phyloP scores from a whole-genome alignment of 2,329 filamentous ascomycete species.

The Fusarium sp. region DNA sequence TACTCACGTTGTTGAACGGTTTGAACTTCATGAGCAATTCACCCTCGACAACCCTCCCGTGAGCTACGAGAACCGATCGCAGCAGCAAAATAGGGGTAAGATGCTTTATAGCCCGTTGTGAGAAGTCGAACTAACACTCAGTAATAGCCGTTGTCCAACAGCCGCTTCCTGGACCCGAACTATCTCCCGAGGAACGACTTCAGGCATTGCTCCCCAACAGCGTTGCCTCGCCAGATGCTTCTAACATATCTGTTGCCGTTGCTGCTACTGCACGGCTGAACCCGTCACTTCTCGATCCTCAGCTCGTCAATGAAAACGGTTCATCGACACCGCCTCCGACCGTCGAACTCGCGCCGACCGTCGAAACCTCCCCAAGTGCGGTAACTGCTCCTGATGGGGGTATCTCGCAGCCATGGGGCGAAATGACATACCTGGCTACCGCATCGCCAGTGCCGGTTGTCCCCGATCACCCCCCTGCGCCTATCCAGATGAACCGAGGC shows the following conservation, averaged over 20 bases:
- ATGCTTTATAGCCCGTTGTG: neutral
- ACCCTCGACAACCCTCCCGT: slow-evolving; percentile 67
- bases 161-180: slow-evolving; percentile 47
- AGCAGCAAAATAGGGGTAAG: slow-evolving; percentile 45
- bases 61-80: slow-evolving; percentile 57
- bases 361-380: slow-evolving; percentile 39
- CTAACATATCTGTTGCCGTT: slow-evolving; percentile 67
- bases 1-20: slow-evolving; percentile 50
- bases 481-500: slow-evolving; percentile 55
- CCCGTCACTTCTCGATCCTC: slow-evolving; percentile 66
- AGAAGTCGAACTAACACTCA: slow-evolving; percentile 18
- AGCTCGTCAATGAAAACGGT: slow-evolving; percentile 52
- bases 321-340: slow-evolving; percentile 47
- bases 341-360: slow-evolving; percentile 35
- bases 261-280: slow-evolving; percentile 68
- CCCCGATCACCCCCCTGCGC: slow-evolving; percentile 47
- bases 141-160: slow-evolving; percentile 35
- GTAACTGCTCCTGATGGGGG: slow-evolving; percentile 41
- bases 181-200: slow-evolving; percentile 63
- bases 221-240: slow-evolving; percentile 55
- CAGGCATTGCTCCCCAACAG: slow-evolving; percentile 58
- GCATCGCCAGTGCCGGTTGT: slow-evolving; percentile 49
- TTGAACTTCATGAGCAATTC: slow-evolving; percentile 70
- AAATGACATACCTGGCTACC: slow-evolving; percentile 62
- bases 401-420: slow-evolving; percentile 62